Percentiles rank a stretch among this genome's conserved stretches.
These are phyloP conservation scores for Hordeum pubiflorum DNA, from an alignment of 202 grass and related monocot genomes.

Conservation along the genomic window DNA sequence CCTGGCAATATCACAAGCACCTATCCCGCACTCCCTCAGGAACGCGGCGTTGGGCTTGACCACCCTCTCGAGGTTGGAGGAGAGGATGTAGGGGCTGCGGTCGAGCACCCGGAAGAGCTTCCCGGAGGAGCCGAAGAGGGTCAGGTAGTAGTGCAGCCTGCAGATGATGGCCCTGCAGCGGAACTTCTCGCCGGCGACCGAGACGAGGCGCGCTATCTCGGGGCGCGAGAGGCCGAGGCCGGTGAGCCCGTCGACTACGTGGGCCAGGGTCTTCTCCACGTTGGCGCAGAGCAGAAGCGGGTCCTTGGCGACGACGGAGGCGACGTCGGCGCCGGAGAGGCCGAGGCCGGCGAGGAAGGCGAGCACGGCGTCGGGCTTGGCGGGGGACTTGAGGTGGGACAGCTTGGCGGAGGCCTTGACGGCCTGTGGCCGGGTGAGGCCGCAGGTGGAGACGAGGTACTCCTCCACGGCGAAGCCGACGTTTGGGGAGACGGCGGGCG, in stretches of 20 bases:
- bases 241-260: background rate
- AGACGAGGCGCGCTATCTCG: background rate
- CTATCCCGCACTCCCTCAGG: background rate
- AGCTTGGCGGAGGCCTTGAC: too few species aligned
- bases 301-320: too few species aligned
- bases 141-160: background rate
- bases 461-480: too few species aligned
- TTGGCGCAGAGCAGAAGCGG: background rate
- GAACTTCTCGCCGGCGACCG: background rate
- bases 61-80: background rate
- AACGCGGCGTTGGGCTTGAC: background rate
- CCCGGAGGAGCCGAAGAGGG: background rate
- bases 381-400: too few species aligned
- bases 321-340: too few species aligned
- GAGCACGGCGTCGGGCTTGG: too few species aligned
- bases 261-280: background rate
- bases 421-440: too few species aligned
- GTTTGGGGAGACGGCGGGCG: too few species aligned
- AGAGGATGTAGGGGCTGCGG: background rate
- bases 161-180: background rate
- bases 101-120: background rate
- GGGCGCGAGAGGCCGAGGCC: background rate
- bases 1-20: background rate
- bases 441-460: too few species aligned
- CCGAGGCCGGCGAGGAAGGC: too few species aligned